Percentiles rank a stretch among this genome's conserved stretches.
These are phyloP conservation scores for Camellia lanceoleosa DNA, from an alignment of 148 eudicot species.

Conservation along the genomic window DNA sequence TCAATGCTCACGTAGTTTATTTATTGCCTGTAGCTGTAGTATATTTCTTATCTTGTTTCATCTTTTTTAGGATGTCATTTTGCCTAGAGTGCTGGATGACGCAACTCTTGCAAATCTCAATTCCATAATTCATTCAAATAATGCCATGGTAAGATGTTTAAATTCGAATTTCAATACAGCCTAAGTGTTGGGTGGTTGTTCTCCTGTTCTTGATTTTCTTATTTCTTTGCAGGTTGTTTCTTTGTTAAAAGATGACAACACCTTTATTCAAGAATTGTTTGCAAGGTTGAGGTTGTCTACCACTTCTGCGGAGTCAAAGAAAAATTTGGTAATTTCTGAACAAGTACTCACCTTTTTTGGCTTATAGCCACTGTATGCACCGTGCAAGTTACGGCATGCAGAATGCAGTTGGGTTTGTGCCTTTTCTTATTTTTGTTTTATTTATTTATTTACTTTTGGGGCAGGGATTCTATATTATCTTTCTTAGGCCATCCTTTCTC, in stretches of 20 bases:
- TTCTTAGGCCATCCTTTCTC: background rate
- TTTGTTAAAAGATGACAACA: slow-evolving; percentile 72
- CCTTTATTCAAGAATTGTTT: slow-evolving; percentile 82
- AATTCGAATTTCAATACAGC: background rate
- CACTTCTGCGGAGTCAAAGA: slow-evolving; percentile 66
- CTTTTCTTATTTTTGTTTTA: background rate
- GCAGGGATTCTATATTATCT: background rate
- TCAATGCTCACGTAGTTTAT: background rate
- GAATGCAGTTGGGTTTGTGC: background rate
- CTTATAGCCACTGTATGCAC: background rate
- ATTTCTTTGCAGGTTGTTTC: slow-evolving; percentile 66
- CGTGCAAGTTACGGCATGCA: background rate
- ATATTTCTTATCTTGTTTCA: slow-evolving; percentile 18
- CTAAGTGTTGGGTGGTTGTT: background rate
- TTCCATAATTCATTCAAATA: slow-evolving; percentile 84
- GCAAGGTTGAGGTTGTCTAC: slow-evolving; percentile 61
- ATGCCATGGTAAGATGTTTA: slow-evolving; percentile 67
- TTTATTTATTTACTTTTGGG: background rate
- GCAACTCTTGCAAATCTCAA: slow-evolving; percentile 65
- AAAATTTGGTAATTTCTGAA: slow-evolving; percentile 59
- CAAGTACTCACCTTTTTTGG: background rate
- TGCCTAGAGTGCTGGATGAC: slow-evolving; percentile 84
- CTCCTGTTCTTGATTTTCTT: slow-evolving; percentile 8
- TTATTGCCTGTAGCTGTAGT: slow-evolving; percentile 14
- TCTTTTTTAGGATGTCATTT: slow-evolving; percentile 67